Evolutionary conservation across 1,284 basidiomycete genomes (phyloP).

Genomic region (Trametes pubescens): DNA sequence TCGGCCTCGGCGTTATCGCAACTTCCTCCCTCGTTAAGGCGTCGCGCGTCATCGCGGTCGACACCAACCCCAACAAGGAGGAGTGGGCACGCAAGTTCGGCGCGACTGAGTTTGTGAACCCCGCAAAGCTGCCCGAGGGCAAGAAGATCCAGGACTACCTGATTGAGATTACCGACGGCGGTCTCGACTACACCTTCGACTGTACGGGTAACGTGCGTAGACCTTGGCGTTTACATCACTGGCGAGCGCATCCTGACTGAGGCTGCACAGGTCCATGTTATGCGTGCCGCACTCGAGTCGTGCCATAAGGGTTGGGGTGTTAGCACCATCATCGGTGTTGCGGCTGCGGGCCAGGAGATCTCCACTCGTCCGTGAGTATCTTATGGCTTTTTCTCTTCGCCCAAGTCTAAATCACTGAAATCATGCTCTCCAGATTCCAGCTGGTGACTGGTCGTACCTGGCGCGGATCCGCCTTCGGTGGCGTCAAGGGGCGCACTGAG

Average conservation of each 20-base stretch:
- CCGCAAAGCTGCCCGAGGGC: conserved; percentile 77
- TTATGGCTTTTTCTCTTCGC: not conserved
- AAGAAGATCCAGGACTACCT: conserved; percentile 90
- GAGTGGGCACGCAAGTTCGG: conserved; percentile 94
- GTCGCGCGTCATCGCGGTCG: conserved; percentile 91
- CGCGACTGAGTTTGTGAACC: conserved; percentile 97
- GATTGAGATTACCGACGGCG: conserved; percentile 95
- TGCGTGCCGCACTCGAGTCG: conserved; percentile 95
- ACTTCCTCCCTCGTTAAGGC: conserved; percentile 85
- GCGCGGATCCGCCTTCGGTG: conserved; percentile 97
- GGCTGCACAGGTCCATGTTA: conserved; percentile 78
- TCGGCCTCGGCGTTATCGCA: conserved; percentile 92
- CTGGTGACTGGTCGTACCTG: conserved; percentile 90
- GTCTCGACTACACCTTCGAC: conserved; percentile 97
- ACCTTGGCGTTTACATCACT: not conserved
- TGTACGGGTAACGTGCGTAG: conserved; percentile 88
- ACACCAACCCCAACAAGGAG: conserved; percentile 89
- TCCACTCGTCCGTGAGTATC: conserved; percentile 89
- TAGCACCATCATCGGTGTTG: conserved; percentile 93
- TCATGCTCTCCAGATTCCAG: conserved; percentile 67
- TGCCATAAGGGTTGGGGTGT: conserved; percentile 99
- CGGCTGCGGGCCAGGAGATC: conserved; percentile 97
- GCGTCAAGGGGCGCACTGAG: conserved; percentile 97
- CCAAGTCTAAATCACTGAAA: not conserved
- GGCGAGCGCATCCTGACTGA: not conserved